phyloP scores from a whole-genome alignment of 2,329 filamentous ascomycete species.

The Ophiostoma sp. region DNA sequence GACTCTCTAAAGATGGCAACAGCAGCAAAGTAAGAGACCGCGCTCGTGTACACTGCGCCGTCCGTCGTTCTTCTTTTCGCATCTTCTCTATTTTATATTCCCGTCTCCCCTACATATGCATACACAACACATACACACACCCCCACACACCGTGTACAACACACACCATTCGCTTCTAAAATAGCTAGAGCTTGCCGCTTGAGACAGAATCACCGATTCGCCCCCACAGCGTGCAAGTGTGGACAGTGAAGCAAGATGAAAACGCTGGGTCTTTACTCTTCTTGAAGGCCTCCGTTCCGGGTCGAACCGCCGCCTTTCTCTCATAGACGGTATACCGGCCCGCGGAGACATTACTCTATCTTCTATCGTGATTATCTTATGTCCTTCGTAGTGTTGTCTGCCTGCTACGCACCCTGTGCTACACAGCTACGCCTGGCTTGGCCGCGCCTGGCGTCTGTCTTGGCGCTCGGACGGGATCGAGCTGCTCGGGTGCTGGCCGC shows the following conservation, averaged over 20 bases:
- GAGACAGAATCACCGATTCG: slow-evolving; percentile 36
- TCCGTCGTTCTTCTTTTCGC: neutral
- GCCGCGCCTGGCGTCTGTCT: neutral
- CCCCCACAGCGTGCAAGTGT: slow-evolving; percentile 62
- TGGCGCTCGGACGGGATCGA: slow-evolving; percentile 30
- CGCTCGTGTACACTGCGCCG: neutral
- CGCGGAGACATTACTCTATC: slow-evolving; percentile 40
- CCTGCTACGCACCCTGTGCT: neutral
- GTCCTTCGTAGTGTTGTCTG: too few relatives aligned
- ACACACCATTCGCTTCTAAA: slow-evolving; percentile 51
- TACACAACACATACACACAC: neutral
- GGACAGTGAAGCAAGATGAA: slow-evolving; percentile 67
- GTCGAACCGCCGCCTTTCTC: slow-evolving; percentile 28
- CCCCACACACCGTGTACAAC: neutral
- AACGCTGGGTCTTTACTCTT: slow-evolving; percentile 27
- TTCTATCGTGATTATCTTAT: neutral
- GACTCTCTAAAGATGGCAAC: neutral
- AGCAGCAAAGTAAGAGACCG: neutral
- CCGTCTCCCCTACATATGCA: neutral
- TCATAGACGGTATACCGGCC: slow-evolving; percentile 27
- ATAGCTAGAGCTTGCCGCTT: slow-evolving; percentile 68
- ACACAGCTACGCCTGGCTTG: neutral
- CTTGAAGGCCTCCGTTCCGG: slow-evolving; percentile 31
- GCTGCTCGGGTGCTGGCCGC: slow-evolving; percentile 35
- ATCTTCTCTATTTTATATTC: neutral